Evolutionary conservation across 2,329 filamentous ascomycete species (phyloP).

Genomic region (Xylariaceae sp.): DNA sequence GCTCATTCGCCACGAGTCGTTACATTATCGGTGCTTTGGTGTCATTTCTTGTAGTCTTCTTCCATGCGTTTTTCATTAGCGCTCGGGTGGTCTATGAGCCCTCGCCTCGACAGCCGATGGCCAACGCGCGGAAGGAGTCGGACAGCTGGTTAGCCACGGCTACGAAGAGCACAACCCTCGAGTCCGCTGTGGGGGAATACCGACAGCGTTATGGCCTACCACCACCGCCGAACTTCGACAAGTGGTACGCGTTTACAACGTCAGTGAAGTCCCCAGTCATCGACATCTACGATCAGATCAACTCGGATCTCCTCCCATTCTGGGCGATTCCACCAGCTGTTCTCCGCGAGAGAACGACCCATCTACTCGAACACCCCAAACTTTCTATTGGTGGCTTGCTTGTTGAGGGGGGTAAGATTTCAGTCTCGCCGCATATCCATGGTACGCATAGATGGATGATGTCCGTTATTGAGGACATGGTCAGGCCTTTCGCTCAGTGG

Average conservation of each 20-base stretch:
- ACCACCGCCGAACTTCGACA: slow-evolving; percentile 75
- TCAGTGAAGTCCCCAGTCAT: slow-evolving; percentile 66
- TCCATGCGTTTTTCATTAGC: slow-evolving; percentile 27
- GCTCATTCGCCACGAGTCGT: slow-evolving; percentile 27
- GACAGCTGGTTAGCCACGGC: slow-evolving; percentile 53
- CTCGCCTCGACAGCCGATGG: slow-evolving; percentile 48
- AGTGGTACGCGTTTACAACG: slow-evolving; percentile 73
- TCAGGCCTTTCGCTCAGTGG: slow-evolving; percentile 49
- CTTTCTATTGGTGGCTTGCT: slow-evolving; percentile 43
- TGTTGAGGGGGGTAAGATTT: slow-evolving; percentile 40
- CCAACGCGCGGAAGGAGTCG: slow-evolving; percentile 52
- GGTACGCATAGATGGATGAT: slow-evolving; percentile 47
- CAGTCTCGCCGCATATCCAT: slow-evolving; percentile 40
- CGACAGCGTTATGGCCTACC: slow-evolving; percentile 66
- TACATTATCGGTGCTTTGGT: slow-evolving; percentile 26
- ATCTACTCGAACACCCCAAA: slow-evolving; percentile 39
- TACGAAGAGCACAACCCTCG: slow-evolving; percentile 55
- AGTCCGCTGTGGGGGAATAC: slow-evolving; percentile 69
- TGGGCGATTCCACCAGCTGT: slow-evolving; percentile 68
- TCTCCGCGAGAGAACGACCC: slow-evolving; percentile 58
- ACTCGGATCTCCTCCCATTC: slow-evolving; percentile 69
- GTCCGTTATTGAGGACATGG: slow-evolving; percentile 45
- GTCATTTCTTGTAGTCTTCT: slow-evolving; percentile 30
- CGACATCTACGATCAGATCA: slow-evolving; percentile 74
- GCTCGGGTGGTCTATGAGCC: slow-evolving; percentile 14